A percentile compares a stretch with the other conserved stretches of the same genome.
These are phyloP conservation scores for Blastobotrys ciferrii DNA, from an alignment of 1,139 yeast species.

Conservation along the genomic window DNA sequence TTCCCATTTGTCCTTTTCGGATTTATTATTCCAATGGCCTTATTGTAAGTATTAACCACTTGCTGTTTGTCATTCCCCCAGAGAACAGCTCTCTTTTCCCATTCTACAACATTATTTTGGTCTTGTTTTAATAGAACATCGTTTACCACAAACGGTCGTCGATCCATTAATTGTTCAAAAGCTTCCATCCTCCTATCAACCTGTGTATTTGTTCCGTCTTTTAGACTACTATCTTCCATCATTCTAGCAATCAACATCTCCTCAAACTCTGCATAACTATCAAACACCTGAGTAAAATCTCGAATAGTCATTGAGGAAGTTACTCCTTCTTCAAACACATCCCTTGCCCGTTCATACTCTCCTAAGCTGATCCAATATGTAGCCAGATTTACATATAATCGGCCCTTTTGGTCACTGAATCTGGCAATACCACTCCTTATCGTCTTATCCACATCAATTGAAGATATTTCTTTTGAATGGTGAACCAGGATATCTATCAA, in stretches of 20 bases:
- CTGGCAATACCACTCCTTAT: slow-evolving; percentile 42
- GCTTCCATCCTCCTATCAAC: slow-evolving; percentile 47
- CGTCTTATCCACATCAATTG: slow-evolving; percentile 37
- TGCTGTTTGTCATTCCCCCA: slow-evolving; percentile 42
- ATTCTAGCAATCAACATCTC: slow-evolving; percentile 48
- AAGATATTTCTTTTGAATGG: slow-evolving; percentile 25
- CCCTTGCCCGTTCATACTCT: slow-evolving; percentile 46
- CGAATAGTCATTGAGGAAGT: slow-evolving; percentile 48
- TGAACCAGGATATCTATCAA: slow-evolving; percentile 47
- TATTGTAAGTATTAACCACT: slow-evolving; percentile 56
- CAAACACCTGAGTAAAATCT: slow-evolving; percentile 67
- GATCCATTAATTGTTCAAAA: slow-evolving; percentile 56
- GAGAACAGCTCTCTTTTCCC: slow-evolving; percentile 62
- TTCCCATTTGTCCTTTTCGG: slow-evolving; percentile 52
- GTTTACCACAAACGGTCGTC: slow-evolving; percentile 56
- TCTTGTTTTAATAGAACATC: slow-evolving; percentile 67
- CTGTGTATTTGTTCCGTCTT: slow-evolving; percentile 23
- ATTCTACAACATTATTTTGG: slow-evolving; percentile 58
- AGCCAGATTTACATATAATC: slow-evolving; percentile 51
- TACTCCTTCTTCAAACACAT: slow-evolving; percentile 49
- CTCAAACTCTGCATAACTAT: slow-evolving; percentile 61
- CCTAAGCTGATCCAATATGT: slow-evolving; percentile 45
- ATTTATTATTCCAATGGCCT: slow-evolving; percentile 65
- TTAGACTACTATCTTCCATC: slow-evolving; percentile 33
- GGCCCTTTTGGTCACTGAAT: slow-evolving; percentile 63